Base-by-base conservation (phyloP, 257 asterid genomes). In the Cruciata laevipes region DNA sequence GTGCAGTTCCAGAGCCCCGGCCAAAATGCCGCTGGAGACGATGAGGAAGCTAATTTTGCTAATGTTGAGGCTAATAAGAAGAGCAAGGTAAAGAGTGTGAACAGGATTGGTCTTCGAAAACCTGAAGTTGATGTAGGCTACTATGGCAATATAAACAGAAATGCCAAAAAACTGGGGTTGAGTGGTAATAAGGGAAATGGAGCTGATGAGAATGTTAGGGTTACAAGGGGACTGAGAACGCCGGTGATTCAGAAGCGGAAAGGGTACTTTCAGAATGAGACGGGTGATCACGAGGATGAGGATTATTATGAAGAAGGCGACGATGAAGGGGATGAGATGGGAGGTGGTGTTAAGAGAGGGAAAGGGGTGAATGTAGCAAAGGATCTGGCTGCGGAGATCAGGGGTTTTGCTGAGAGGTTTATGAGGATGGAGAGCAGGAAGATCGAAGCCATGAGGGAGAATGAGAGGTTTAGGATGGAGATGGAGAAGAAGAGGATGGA, bases 401-500 rank as follows among this genome's bases (percentile, higher is more conserved):
- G 85, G 79, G 87, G 88, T 14, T 93, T 93, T 53, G 86, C 89
- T 0, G 91, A 89, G 81, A 81, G 78, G 73, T 89, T 89, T 81
- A 78, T 92, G 87, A 85, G 82, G 67, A 81, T 89, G 85, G 98
- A 92, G 91, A 78, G 75, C 71, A 79, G 73, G 31, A 92, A 92
- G 84, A 85, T 92, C 35, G 97, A 89, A 83, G 84, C 82, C 96
- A 81, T 85, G 90, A 76, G 82, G 70, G 94, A 86, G 73, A 80
- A 84, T 0, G 87, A 86, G 76, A 86, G 82, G 79, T 72, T 40
- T 24, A 58, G 90, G 23, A 85, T 85, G 87, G 94, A 92, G 83
- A 86, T 87, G 95, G 97, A 92, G 81, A 84, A 80, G 80, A 89
- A 83, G 85, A 84, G 89, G 82, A 82, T 78, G 85, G 94, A 81